Conservation (phyloP, 192 early-diverging fungal species). For the Coemansia sp. region DNA sequence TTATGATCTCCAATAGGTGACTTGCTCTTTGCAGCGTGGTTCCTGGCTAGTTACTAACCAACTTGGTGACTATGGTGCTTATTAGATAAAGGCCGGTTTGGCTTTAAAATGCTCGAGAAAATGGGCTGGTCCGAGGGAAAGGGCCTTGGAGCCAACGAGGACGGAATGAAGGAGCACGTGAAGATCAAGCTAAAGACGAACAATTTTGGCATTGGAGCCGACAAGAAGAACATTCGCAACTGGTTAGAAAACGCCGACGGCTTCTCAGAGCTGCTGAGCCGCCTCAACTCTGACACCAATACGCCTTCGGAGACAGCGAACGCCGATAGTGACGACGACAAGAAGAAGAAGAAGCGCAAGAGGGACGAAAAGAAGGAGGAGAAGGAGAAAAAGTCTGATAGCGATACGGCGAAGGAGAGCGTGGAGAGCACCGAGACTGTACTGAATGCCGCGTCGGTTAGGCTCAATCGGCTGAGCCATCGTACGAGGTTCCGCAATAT, state of each 20-base stretch:
- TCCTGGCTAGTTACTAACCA: not conserved
- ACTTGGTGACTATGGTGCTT: not conserved
- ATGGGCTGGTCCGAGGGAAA: slow-evolving; percentile 97
- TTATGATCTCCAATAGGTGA: not conserved
- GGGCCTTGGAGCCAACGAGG: slow-evolving; percentile 85
- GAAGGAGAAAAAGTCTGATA: slow-evolving; percentile 24
- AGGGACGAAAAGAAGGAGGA: slow-evolving; percentile 32
- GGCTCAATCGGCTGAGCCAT: slow-evolving; percentile 22
- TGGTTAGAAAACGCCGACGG: slow-evolving; percentile 94
- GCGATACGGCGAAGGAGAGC: not conserved
- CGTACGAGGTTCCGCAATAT: slow-evolving; percentile 43
- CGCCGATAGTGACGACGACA: slow-evolving; percentile 18
- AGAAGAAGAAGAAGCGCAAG: slow-evolving; percentile 23
- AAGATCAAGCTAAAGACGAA: slow-evolving; percentile 85
- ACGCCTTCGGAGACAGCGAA: slow-evolving; percentile 14
- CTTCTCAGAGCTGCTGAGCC: slow-evolving; percentile 74
- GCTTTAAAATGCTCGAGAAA: slow-evolving; percentile 86
- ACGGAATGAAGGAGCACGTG: slow-evolving; percentile 81
- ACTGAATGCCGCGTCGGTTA: slow-evolving; percentile 5
- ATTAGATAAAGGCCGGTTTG: slow-evolving; percentile 75
- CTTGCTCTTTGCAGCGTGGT: not conserved
- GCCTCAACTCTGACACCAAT: slow-evolving; percentile 67
- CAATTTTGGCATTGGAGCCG: slow-evolving; percentile 87
- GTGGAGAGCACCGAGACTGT: not conserved
- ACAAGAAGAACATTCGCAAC: slow-evolving; percentile 82